Conservation (phyloP, 495 filamentous ascomycete genomes). For the Penicillium antarcticum region DNA sequence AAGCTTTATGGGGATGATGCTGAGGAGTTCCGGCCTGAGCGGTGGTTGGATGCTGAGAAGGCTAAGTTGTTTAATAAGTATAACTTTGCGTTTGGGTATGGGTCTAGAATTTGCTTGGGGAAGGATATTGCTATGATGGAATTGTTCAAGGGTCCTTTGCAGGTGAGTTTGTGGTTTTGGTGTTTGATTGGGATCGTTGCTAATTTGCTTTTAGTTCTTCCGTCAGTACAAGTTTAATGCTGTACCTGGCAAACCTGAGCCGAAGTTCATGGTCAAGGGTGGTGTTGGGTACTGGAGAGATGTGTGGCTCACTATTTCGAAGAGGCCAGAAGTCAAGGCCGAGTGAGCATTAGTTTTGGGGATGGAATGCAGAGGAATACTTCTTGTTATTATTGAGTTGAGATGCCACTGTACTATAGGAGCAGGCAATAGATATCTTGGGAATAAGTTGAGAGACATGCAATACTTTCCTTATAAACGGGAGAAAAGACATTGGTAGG, state of each 20-base stretch:
- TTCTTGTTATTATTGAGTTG: background rate
- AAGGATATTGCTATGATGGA: conserved; percentile 56
- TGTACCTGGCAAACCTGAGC: conserved; percentile 29
- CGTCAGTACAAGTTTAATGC: conserved; percentile 31
- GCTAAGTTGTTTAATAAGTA: conserved; percentile 49
- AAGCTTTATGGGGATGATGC: conserved; percentile 50
- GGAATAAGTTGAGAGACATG: too few relatives aligned
- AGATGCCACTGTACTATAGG: background rate
- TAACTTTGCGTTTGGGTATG: conserved; percentile 53
- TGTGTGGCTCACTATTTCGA: conserved; percentile 43
- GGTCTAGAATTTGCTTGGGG: conserved; percentile 51
- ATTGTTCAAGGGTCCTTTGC: conserved; percentile 49
- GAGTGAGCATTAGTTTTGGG: background rate
- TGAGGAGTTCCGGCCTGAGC: conserved; percentile 27
- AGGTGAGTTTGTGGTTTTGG: conserved; percentile 29
- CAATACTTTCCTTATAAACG: too few relatives aligned
- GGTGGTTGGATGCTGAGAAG: conserved; percentile 44
- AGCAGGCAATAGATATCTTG: too few relatives aligned
- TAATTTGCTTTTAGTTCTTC: conserved; percentile 30
- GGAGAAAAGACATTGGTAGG: too few relatives aligned
- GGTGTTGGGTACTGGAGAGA: conserved; percentile 48
- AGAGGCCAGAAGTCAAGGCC: conserved; percentile 14
- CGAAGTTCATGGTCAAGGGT: conserved; percentile 43
- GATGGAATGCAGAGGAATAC: background rate
- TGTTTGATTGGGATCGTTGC: background rate